Evolutionary conservation across 176 grass and related monocot genomes (phyloP).

Genomic region (Aechmea fasciata): DNA sequence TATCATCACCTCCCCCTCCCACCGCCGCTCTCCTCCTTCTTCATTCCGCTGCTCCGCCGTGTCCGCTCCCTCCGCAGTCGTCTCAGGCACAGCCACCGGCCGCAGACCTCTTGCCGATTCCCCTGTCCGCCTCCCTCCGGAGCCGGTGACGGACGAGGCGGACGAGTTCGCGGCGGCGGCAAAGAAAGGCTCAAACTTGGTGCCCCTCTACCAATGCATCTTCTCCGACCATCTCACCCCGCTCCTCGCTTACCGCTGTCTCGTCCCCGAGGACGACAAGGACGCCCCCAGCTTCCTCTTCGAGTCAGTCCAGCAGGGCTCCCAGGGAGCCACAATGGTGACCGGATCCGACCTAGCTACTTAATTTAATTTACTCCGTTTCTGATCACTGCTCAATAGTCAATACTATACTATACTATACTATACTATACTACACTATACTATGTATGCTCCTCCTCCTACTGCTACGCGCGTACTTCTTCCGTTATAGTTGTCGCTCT

Average conservation of each 20-base stretch:
- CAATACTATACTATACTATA: neutral
- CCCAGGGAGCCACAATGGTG: constrained; percentile 49
- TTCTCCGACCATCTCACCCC: constrained; percentile 86
- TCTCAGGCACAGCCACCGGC: neutral
- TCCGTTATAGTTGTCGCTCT: neutral
- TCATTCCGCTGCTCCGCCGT: neutral
- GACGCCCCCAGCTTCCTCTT: constrained; percentile 81
- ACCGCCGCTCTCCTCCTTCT: neutral
- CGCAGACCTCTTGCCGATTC: neutral
- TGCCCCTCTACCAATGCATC: constrained; percentile 43
- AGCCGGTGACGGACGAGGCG: constrained; percentile 26
- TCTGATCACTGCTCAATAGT: neutral
- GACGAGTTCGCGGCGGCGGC: neutral
- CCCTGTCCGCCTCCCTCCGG: neutral
- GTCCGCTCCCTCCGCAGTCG: neutral
- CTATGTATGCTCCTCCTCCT: constrained; percentile 7
- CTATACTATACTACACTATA: neutral
- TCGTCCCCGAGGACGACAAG: constrained; percentile 49
- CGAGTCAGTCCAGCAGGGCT: constrained; percentile 75
- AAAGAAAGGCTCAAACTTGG: constrained; percentile 10
- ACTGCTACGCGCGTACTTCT: no score
- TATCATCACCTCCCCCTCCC: no score
- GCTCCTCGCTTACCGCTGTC: constrained; percentile 74
- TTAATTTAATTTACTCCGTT: neutral
- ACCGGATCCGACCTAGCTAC: neutral